These are phyloP conservation scores for Gentiana dahurica DNA, from an alignment of 257 asterid species.

Conservation along the genomic window DNA sequence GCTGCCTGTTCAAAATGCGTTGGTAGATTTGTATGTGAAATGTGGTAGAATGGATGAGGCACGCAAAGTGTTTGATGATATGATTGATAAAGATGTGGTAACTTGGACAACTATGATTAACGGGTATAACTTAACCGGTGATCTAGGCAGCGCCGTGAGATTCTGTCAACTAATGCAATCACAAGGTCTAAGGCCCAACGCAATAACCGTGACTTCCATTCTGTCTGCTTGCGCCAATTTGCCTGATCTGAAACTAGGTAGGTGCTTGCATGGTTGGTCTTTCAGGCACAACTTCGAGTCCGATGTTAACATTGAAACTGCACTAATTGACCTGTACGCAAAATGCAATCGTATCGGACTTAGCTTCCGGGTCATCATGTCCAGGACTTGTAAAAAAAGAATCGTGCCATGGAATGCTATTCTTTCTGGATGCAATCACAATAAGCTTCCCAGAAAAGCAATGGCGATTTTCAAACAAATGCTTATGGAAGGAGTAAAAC, in stretches of 20 bases:
- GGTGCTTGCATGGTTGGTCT: slow-evolving; percentile 85
- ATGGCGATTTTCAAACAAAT: slow-evolving; percentile 62
- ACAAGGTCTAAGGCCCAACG: slow-evolving; percentile 78
- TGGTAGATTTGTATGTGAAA: slow-evolving; percentile 74
- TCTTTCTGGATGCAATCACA: slow-evolving; percentile 67
- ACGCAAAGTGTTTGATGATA: slow-evolving; percentile 39
- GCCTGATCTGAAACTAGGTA: slow-evolving; percentile 59
- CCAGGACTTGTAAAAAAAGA: slow-evolving; percentile 46
- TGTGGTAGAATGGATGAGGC: slow-evolving; percentile 68
- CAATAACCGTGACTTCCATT: slow-evolving; percentile 65
- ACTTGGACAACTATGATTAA: slow-evolving; percentile 79
- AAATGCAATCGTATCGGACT: slow-evolving; percentile 45
- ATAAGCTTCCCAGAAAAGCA: slow-evolving; percentile 46
- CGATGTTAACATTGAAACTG: slow-evolving; percentile 75
- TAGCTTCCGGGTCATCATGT: slow-evolving; percentile 41
- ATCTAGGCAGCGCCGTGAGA: slow-evolving; percentile 32
- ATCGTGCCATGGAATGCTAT: slow-evolving; percentile 89
- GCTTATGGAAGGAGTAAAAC: slow-evolving; percentile 44
- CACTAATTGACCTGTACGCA: slow-evolving; percentile 73
- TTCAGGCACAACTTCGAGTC: slow-evolving; percentile 48
- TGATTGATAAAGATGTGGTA: slow-evolving; percentile 64
- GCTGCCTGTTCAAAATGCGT: slow-evolving; percentile 60
- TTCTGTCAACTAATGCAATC: slow-evolving; percentile 62
- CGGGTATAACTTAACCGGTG: slow-evolving; percentile 49
- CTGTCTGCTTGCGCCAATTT: slow-evolving; percentile 50